Evolutionary conservation across 768 basidiomycete genomes (phyloP).

Genomic region (Pisolithus marmoratus): DNA sequence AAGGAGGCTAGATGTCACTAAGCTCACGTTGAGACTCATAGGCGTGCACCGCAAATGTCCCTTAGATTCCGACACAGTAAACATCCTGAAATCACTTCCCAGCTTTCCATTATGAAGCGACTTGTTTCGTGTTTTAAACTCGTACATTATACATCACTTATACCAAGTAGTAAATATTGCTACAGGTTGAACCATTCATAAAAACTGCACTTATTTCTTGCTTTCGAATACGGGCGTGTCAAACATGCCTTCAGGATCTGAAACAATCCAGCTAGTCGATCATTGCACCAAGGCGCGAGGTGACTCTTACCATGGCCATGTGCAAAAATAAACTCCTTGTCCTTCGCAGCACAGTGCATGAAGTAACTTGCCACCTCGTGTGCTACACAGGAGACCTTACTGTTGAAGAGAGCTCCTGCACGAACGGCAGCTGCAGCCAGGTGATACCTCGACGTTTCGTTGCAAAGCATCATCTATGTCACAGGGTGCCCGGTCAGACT

Average conservation of each 20-base stretch:
- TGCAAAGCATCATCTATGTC: conserved; percentile 68
- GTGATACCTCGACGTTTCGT: conserved; percentile 61
- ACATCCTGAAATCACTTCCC: no score
- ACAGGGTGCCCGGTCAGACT: background rate
- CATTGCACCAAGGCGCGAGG: background rate
- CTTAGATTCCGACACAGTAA: no score
- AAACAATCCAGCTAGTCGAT: background rate
- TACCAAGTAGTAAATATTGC: background rate
- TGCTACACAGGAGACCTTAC: conserved; percentile 49
- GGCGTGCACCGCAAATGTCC: no score
- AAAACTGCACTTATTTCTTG: no score
- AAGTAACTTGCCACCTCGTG: conserved; percentile 54
- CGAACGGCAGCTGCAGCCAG: conserved; percentile 58
- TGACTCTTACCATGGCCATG: conserved; percentile 49
- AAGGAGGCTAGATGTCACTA: no score
- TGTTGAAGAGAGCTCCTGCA: conserved; percentile 47
- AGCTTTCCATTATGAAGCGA: no score
- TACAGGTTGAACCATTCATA: background rate
- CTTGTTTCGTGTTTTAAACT: no score
- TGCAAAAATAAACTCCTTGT: conserved; percentile 53
- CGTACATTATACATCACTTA: background rate
- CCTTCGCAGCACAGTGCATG: conserved; percentile 56
- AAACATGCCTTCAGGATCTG: conserved; percentile 36
- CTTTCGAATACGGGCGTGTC: conserved; percentile 39
- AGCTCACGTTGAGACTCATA: no score